phyloP scores from a whole-genome alignment of 2,329 filamentous ascomycete species.

The Dothideomycetes sp. region DNA sequence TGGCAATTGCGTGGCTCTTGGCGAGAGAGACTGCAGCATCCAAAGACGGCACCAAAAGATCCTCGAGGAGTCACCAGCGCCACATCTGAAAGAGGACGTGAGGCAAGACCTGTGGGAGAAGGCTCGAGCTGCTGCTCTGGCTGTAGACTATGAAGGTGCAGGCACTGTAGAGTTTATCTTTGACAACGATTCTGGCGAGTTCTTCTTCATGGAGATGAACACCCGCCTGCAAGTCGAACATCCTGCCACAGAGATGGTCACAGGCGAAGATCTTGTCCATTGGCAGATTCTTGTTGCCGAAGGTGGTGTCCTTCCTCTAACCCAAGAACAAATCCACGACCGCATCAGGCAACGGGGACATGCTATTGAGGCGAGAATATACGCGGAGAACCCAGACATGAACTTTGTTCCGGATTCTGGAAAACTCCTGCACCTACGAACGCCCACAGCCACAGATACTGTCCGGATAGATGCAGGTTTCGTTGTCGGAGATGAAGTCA shows the following conservation, averaged over 20 bases:
- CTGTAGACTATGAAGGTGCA: constrained; percentile 54
- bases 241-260: constrained; percentile 77
- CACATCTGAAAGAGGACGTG: constrained; percentile 47
- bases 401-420: constrained; percentile 94
- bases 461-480: constrained; percentile 92
- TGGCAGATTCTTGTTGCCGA: constrained; percentile 90
- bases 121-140: constrained; percentile 50
- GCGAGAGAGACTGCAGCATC: constrained; percentile 56
- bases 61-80: constrained; percentile 54
- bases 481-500: constrained; percentile 80
- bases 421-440: constrained; percentile 69
- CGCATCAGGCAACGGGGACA: constrained; percentile 67
- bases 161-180: constrained; percentile 61
- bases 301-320: constrained; percentile 54
- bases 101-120: constrained; percentile 56
- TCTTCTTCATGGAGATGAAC: constrained; percentile 66
- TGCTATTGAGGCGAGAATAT: constrained; percentile 91
- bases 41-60: constrained; percentile 57
- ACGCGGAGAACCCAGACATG: constrained; percentile 85
- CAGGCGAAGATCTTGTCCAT: constrained; percentile 69
- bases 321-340: constrained; percentile 53
- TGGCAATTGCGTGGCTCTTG: constrained; percentile 52
- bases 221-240: constrained; percentile 92
- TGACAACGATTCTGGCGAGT: constrained; percentile 53
- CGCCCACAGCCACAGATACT: constrained; percentile 56